Base-by-base conservation (phyloP, 345 rosid species). In the Hypericum perforatum region DNA sequence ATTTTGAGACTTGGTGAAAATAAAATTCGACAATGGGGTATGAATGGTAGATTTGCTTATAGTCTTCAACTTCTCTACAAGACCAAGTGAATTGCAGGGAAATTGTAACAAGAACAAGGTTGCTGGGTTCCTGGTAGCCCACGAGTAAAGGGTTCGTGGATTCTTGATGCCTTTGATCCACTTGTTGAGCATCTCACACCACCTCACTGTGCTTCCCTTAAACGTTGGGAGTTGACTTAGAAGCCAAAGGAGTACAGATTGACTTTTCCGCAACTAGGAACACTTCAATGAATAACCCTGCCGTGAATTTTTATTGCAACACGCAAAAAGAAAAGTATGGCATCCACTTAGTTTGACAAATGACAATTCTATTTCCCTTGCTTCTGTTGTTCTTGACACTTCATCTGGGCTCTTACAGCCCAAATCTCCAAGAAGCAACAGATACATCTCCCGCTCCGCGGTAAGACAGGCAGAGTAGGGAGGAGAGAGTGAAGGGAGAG, bases 171-270 rank as follows among this genome's bases (percentile, higher is more conserved):
- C 65, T 92, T 81, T 78, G 81, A 79, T 66, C 60, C 78, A 50
- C 78, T 48, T 57, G 81, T 84, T 61, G 68, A 73, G 51, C 95
- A 88, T 76, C 78, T 92, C 58, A 81, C 86, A 56, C 13, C 70
- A 63, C 70, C 69, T 59, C 96, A 92, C 68, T 60, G 54, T 55
- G 53, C 45, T 52, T 88, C 88, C 63, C 82, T 92, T 29, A 71
- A 68, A 63, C 84, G 70, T 54, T 92, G 98, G 98, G 81, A 78
- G 80, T 88, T 49, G 95, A 88, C 67, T 75, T 92, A 72, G 98
- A 92, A 77, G 94, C 89, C 70, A 81, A 78, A 71, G 96, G 81
- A 70, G 77, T 74, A 68, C 82, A 81, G 90, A 96, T 85, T 61
- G 68, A 57, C 13, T 11, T 7, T 22, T 22, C 32, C 1, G 32